These are phyloP conservation scores for Phylloporus arenicola DNA, from an alignment of 768 basidiomycete species.

Conservation along the genomic window DNA sequence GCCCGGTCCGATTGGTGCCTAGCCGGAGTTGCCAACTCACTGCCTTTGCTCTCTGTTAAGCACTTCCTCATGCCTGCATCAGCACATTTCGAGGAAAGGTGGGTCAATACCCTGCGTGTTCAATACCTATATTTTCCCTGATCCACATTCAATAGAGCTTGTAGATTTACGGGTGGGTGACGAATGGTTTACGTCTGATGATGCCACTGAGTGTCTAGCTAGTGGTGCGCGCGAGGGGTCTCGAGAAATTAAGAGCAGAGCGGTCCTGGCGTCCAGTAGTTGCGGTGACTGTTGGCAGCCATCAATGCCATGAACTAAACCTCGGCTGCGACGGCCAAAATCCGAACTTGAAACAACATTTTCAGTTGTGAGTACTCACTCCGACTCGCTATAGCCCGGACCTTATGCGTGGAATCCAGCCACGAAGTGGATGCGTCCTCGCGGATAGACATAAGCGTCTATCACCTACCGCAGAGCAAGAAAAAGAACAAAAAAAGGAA, in stretches of 20 bases:
- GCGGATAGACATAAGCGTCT: conserved; percentile 49
- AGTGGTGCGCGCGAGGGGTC: conserved; percentile 39
- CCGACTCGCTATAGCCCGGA: background rate
- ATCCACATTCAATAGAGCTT: background rate
- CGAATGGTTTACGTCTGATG: too few relatives aligned
- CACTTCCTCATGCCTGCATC: background rate
- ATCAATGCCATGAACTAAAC: conserved; percentile 47
- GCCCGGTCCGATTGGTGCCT: too few relatives aligned
- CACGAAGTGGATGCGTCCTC: conserved; percentile 36
- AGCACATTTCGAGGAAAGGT: background rate
- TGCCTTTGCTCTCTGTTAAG: background rate
- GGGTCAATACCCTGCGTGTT: background rate
- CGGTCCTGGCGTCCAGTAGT: conserved; percentile 67
- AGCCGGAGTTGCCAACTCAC: too few relatives aligned
- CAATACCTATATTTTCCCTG: background rate
- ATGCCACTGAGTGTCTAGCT: background rate
- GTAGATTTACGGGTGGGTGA: conserved; percentile 12
- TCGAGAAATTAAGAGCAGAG: conserved; percentile 46
- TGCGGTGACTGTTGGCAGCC: conserved; percentile 48
- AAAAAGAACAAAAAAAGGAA: conserved; percentile 53
- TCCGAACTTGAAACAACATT: conserved; percentile 52
- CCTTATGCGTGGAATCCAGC: conserved; percentile 26
- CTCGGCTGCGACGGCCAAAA: conserved; percentile 70
- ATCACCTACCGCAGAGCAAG: conserved; percentile 56
- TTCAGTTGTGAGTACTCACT: conserved; percentile 43